These are phyloP conservation scores for Sclerotinia minor DNA, from an alignment of 2,329 filamentous ascomycete genomes.

Conservation along the genomic window DNA sequence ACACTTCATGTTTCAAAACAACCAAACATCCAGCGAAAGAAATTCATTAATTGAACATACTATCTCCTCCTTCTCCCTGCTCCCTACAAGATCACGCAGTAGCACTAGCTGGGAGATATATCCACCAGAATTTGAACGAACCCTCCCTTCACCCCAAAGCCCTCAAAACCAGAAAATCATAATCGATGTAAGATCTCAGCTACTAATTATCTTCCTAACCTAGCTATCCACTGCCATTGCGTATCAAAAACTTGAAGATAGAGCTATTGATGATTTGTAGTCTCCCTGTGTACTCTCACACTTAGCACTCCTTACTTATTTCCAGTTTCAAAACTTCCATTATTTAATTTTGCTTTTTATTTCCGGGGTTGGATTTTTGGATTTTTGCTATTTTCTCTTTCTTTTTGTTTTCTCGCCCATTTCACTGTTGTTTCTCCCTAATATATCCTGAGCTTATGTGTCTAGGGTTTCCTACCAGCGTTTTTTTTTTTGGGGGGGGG, in stretches of 20 bases:
- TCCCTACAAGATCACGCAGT: background rate
- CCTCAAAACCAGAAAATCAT: background rate
- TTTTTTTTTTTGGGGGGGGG: background rate
- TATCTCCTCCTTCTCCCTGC: background rate
- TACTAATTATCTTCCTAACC: background rate
- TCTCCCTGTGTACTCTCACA: background rate
- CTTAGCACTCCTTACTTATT: background rate
- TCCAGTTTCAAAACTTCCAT: background rate
- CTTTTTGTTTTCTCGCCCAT: no score
- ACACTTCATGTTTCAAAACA: background rate
- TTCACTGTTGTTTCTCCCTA: background rate
- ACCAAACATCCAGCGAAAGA: background rate
- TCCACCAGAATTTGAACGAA: no score
- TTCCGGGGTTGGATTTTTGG: background rate
- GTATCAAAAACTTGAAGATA: background rate
- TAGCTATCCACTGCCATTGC: no score
- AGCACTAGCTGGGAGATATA: background rate
- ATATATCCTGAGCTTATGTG: background rate
- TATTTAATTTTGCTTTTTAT: background rate
- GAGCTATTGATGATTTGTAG: background rate
- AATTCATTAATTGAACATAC: background rate
- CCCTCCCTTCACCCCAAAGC: background rate
- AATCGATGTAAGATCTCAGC: background rate
- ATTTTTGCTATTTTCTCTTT: background rate
- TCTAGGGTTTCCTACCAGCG: no score